Evolutionary conservation across 148 eudicot species (phyloP), one percentile per base, ranked within the genome.

Genomic region (Agrostemma githago): DNA sequence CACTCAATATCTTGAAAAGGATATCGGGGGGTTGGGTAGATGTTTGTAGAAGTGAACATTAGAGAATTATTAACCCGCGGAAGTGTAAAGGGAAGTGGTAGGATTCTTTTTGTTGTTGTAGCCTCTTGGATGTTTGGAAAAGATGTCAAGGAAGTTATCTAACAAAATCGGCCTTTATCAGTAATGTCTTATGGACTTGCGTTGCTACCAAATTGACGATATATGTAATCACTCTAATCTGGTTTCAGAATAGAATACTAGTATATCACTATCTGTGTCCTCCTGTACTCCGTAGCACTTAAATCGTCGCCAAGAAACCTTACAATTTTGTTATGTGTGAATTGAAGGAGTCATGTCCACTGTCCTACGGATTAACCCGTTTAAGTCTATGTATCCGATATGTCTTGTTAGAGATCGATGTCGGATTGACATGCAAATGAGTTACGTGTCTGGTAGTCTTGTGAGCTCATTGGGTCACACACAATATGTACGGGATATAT

Each of bases 1-100:
- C 84, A 92, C 74, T 92, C 97, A 11, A 78, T 89, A 63, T 89
- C 96, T 9, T 88, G 71, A 61, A 44, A 12, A 51, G 14, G 56
- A 26, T 26, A 26, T 26, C 34, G 34, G 15, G 14, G 14, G 14
- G 16, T 15, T 2, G 56, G 7, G 14, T 58, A n/a, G 62, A 58
- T n/a, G 8, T 58, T 58, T n/a, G 0, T 58, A 58, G 20, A 40
- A 21, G 19, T 21, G 21, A 79, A 10, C 15, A 41, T 39, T 65
- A 78, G 77, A 43, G 77, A 67, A 59, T 17, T 9, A 46, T 67
- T 72, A 73, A 57, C 58, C 9, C 65, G 72, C 1, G 66, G 5
- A 71, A 78, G 60, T 73, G 76, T 78, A 58, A 73, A 76, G 65
- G 76, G 72, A 51, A 11, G 60, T 38, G 15, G 76, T 80, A 76